A percentile compares a stretch with the other conserved stretches of the same genome.
Evolutionary conservation across 331 rosid species (phyloP).

Genomic region (Rosa hybrid): DNA sequence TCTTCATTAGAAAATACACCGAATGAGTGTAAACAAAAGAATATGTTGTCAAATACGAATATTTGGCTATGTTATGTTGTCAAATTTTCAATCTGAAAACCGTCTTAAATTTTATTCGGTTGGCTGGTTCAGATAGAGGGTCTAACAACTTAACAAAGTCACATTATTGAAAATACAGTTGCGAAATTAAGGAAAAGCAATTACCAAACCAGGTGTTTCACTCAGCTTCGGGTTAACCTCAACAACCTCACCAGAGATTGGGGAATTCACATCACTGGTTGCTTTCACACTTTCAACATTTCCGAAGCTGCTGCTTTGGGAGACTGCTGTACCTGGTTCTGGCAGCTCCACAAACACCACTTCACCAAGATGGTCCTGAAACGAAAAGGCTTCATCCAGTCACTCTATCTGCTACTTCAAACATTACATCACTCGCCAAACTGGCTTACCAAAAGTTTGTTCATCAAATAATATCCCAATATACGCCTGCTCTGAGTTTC

Average conservation of each 20-base stretch:
- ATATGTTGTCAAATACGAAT: not conserved
- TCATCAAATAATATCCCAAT: not conserved
- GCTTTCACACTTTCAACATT: constrained; percentile 98
- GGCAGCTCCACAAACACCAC: constrained; percentile 95
- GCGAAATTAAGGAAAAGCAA: constrained; percentile 7
- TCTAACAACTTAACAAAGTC: not conserved
- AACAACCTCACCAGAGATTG: constrained; percentile 83
- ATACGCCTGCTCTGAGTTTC: not conserved
- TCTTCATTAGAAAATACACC: constrained; percentile 37
- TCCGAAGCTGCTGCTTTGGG: constrained; percentile 65
- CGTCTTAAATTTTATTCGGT: not conserved
- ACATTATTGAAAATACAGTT: not conserved
- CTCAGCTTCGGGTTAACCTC: constrained; percentile 72
- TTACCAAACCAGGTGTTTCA: constrained; percentile 77
- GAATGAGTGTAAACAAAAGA: not conserved
- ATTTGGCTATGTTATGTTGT: not conserved
- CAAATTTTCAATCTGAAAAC: not conserved
- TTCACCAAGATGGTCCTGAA: constrained; percentile 95
- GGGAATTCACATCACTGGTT: constrained; percentile 91
- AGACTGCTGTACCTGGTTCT: constrained; percentile 56
- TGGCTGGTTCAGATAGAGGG: not conserved
- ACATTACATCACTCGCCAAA: not conserved
- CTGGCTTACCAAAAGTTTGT: not conserved
- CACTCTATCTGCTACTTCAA: constrained; percentile 12
- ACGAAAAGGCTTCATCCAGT: constrained; percentile 6